Base-by-base conservation (phyloP, 73 alveolate species). In the Durusdinium trenchii region DNA sequence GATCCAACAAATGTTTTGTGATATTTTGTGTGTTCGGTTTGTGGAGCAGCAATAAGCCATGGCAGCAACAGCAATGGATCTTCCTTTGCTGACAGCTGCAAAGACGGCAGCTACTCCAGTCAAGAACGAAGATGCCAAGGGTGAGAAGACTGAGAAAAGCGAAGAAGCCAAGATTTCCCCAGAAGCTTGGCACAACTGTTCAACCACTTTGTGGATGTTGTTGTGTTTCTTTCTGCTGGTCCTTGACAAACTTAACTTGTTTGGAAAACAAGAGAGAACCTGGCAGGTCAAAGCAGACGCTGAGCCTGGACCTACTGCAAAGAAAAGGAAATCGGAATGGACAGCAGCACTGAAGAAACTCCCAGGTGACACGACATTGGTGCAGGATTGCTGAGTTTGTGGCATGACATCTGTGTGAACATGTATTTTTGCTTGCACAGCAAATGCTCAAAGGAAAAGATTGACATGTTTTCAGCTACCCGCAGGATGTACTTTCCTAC, bases 261-360 rank as follows among this genome's bases (percentile, higher is more conserved):
- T n/a, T n/a, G n/a, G n/a, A n/a, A n/a, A n/a, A n/a, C n/a, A n/a
- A n/a, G n/a, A n/a, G n/a, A n/a, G n/a, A n/a, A n/a, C n/a, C n/a
- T n/a, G 16, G 18, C 32, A 46, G 51, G 7, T 6, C 57, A 75
- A 75, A 75, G 85, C 57, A 75, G 47, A 75, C 38, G 57, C 40
- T 1, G 85, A 75, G 1, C 64, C 42, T 6, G n/a, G n/a, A n/a
- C 7, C 51, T 4, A 18, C 64, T 20, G 61, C 89, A 3, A 78
- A 78, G 62, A 78, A 78, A 62, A 7, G 89, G 30, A 78, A 78
- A 26, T 38, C 89, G 20, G 89, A 78, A 23, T 78, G 89, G 89
- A 42, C 14, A n/a, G 89, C 89, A 3, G 89, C 64, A 7, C 45
- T 78, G 46, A 78, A 78, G 64, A 78, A 78, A 46, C 23, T 78